Evolutionary conservation across 805 yeast species (phyloP).

Genomic region (Cyberlindnera nakhonratchasimensis): DNA sequence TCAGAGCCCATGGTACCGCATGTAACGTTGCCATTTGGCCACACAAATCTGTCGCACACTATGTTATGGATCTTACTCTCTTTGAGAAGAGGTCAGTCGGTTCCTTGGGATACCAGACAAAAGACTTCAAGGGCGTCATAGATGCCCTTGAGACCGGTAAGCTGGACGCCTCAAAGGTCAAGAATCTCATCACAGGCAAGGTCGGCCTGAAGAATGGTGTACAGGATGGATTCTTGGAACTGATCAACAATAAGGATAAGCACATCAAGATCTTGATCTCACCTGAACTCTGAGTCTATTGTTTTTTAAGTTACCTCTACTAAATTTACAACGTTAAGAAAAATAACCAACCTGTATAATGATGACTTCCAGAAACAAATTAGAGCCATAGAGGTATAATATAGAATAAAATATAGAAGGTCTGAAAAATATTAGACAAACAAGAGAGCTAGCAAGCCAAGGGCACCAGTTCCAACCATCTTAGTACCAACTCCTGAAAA

Average conservation of each 20-base stretch:
- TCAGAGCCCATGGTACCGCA: constrained; percentile 42
- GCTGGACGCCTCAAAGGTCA: constrained; percentile 35
- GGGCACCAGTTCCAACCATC: neutral
- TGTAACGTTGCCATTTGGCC: constrained; percentile 51
- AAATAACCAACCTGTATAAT: too few species aligned
- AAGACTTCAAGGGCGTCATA: constrained; percentile 43
- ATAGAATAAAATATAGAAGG: neutral
- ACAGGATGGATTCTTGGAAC: constrained; percentile 39
- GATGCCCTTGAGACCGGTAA: constrained; percentile 36
- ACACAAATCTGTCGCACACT: constrained; percentile 40
- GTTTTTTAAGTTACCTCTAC: neutral
- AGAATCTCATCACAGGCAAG: constrained; percentile 37
- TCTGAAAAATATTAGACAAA: neutral
- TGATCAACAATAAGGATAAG: constrained; percentile 40
- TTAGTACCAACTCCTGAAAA: constrained; percentile 1
- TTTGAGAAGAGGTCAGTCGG: constrained; percentile 44
- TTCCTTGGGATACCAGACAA: constrained; percentile 41
- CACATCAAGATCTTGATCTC: constrained; percentile 44
- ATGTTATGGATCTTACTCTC: constrained; percentile 43
- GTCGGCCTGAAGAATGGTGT: constrained; percentile 39
- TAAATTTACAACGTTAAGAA: neutral
- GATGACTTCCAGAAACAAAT: too few species aligned
- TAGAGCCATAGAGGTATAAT: neutral
- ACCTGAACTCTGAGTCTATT: constrained; percentile 26
- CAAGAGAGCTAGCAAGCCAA: constrained; percentile 1